These are phyloP conservation scores for Kwoniella shivajii DNA, from an alignment of 1,284 basidiomycete species.

Conservation along the genomic window DNA sequence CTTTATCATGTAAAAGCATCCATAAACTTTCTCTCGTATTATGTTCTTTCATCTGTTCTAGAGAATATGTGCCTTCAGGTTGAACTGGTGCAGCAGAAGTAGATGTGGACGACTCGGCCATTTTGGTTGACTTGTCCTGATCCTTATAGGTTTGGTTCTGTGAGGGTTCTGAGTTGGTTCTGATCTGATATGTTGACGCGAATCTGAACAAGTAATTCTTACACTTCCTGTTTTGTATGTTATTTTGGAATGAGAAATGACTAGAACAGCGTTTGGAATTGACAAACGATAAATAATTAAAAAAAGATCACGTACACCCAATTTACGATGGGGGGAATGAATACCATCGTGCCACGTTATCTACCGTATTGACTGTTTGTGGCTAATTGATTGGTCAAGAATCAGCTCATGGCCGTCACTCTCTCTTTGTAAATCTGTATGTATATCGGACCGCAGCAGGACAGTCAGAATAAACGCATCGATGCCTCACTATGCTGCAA, in stretches of 20 bases:
- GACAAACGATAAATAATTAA: not conserved
- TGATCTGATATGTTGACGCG: no score
- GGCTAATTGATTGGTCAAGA: slow-evolving; percentile 20
- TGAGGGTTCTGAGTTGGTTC: no score
- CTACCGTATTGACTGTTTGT: slow-evolving; percentile 15
- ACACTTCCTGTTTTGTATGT: no score
- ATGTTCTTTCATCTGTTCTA: slow-evolving; percentile 74
- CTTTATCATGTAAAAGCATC: slow-evolving; percentile 81
- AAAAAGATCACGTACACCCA: not conserved
- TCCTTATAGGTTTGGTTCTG: no score
- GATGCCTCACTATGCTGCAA: not conserved
- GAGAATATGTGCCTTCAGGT: slow-evolving; percentile 57
- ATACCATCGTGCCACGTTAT: slow-evolving; percentile 12
- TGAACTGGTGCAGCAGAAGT: slow-evolving; percentile 1
- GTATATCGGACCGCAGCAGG: no score
- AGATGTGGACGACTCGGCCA: slow-evolving; percentile 2
- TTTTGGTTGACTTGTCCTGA: not conserved
- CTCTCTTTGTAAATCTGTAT: no score
- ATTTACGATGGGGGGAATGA: no score
- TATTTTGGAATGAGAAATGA: not conserved
- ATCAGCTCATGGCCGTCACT: not conserved
- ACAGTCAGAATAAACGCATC: no score
- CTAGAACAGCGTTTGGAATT: not conserved
- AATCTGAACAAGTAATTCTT: no score
- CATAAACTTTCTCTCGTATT: slow-evolving; percentile 72